Evolutionary conservation across 2,329 filamentous ascomycete genomes (phyloP), one percentile per base, ranked within the genome.

Genomic region (Daldinia eschscholtzii): DNA sequence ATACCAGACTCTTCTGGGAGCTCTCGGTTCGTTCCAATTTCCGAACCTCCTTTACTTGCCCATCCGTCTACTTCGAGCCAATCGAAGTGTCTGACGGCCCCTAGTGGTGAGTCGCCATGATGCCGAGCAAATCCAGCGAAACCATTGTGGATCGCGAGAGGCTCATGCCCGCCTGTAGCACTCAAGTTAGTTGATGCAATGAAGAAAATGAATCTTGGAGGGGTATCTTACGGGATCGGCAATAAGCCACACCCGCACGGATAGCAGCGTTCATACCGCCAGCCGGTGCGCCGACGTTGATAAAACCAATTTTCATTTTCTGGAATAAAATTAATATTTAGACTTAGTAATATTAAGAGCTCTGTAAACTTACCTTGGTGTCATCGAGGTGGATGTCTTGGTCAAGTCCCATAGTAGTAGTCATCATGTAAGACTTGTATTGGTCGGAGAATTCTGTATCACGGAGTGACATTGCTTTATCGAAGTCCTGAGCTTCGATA

Each of bases 231-330:
- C 94, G 89, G 50, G 92, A 92, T 65, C 97, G 81, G 79, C 94
- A 98, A 84, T 98, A 98, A 35, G 94, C 93, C 18, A 98, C 94
- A 13, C 93, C 95, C 33, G 93, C 95, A 73, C 96, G 90, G 20
- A 97, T 96, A 46, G 96, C 96, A 30, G 95, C 94, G 81, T 99
- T 99, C 93, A 99, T 98, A 76, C 96, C 96, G 80, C 96, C 96
- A 33, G 96, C 96, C 6, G 96, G 96, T 12, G 96, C 96, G 76
- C 96, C 96, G 26, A 98, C 94, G 76, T 98, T 97, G 81, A 99
- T 93, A 77, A 99, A 97, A 56, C 93, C 96, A 76, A 99, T 93
- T 73, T 90, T 91, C 93, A 98, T 94, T 73, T 91, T 89, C 92
- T 94, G 71, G 15, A 26, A 41, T 41, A 42, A 6, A 37, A 73